Evolutionary conservation across 2,329 filamentous ascomycete species (phyloP).

Genomic region (Didymella keratinophila): DNA sequence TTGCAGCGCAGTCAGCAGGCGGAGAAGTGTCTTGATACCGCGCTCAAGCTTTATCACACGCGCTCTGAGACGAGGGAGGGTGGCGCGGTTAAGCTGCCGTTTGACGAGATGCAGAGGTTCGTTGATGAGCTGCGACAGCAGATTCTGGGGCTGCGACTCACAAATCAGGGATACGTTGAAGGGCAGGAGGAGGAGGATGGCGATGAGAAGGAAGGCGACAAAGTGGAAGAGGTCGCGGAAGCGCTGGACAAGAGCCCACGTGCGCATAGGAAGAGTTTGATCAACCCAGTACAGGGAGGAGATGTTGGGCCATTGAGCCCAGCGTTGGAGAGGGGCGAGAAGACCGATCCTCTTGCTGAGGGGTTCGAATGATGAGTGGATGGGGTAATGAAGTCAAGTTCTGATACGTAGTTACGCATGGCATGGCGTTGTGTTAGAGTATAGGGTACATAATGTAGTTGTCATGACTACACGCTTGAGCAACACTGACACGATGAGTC

Average conservation of each 20-base stretch:
- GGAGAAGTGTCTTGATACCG: slow-evolving; percentile 77
- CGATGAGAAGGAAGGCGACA: slow-evolving; percentile 25
- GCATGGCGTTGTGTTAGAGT: slow-evolving; percentile 13
- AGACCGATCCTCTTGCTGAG: slow-evolving; percentile 37
- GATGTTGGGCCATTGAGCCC: slow-evolving; percentile 45
- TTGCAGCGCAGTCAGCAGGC: slow-evolving; percentile 80
- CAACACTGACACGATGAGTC: background rate
- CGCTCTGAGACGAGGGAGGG: slow-evolving; percentile 36
- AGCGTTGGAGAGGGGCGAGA: slow-evolving; percentile 36
- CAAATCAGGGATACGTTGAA: slow-evolving; percentile 50
- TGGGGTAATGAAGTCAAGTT: slow-evolving; percentile 9
- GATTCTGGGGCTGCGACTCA: slow-evolving; percentile 55
- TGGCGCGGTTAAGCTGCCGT: slow-evolving; percentile 48
- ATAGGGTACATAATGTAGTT: background rate
- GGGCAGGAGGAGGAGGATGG: slow-evolving; percentile 45
- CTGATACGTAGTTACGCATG: slow-evolving; percentile 6
- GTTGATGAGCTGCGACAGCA: slow-evolving; percentile 73
- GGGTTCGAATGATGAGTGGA: slow-evolving; percentile 39
- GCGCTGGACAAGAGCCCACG: slow-evolving; percentile 46
- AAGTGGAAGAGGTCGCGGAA: slow-evolving; percentile 50
- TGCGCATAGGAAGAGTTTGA: slow-evolving; percentile 55
- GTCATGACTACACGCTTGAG: slow-evolving; percentile 2
- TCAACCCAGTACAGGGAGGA: slow-evolving; percentile 38
- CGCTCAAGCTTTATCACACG: slow-evolving; percentile 62
- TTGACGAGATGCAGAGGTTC: slow-evolving; percentile 66